Conservation (phyloP, 2,329 filamentous ascomycete species). For the Aspergillus niger region DNA sequence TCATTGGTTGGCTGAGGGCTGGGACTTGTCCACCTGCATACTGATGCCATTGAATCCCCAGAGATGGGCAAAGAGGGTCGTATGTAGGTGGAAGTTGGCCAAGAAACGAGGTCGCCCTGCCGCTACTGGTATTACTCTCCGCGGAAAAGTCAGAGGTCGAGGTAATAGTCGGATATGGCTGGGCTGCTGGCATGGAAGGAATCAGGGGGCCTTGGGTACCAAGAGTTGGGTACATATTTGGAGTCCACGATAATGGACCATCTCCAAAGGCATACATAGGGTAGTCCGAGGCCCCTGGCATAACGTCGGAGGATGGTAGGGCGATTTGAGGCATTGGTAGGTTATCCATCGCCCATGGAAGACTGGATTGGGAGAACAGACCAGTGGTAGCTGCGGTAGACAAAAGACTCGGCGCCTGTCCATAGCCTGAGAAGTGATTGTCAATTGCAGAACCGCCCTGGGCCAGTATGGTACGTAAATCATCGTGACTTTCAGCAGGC, state of each 20-base stretch:
- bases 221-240: constrained; percentile 19
- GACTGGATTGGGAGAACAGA: constrained; percentile 12
- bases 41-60: constrained; percentile 14
- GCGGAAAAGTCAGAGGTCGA: constrained; percentile 13
- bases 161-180: constrained; percentile 15
- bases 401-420: constrained; percentile 9
- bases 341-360: constrained; percentile 6
- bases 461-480: neutral
- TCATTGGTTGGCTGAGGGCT: constrained; percentile 14
- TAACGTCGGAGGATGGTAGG: constrained; percentile 12
- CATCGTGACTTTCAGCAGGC: constrained; percentile 3
- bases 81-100: constrained; percentile 10
- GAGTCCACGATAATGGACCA: constrained; percentile 21
- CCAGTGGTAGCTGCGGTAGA: constrained; percentile 15
- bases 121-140: constrained; percentile 6
- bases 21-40: constrained; percentile 7
- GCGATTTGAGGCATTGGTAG: constrained; percentile 15
- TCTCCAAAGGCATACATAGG: constrained; percentile 11
- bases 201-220: constrained; percentile 11
- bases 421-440: constrained; percentile 7
- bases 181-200: constrained; percentile 17
- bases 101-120: constrained; percentile 6
- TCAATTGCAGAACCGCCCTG: neutral
- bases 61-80: constrained; percentile 15
- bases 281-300: constrained; percentile 17